Conservation (phyloP, 202 grass and related monocot species). For the Saccharum hybrid region DNA sequence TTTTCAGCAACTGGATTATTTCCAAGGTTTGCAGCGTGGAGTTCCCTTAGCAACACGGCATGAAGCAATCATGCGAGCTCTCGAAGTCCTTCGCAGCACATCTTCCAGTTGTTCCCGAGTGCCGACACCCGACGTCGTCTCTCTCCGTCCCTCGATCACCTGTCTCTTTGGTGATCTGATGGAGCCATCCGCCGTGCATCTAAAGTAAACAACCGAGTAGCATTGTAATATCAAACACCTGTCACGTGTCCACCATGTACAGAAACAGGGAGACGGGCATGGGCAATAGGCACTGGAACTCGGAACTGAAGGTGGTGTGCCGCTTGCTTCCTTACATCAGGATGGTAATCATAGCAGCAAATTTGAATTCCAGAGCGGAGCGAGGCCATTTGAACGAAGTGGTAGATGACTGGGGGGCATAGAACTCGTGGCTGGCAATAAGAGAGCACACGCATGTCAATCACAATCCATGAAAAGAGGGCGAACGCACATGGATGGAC, state of each 20-base stretch:
- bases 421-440: background rate
- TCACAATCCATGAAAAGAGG: slow-evolving; percentile 22
- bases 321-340: background rate
- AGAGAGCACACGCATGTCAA: slow-evolving; percentile 37
- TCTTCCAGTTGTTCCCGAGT: background rate
- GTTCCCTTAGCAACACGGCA: background rate
- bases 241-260: background rate
- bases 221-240: background rate
- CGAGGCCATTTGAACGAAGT: slow-evolving; percentile 9
- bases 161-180: background rate
- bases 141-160: background rate
- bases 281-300: background rate
- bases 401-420: background rate
- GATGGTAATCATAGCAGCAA: background rate
- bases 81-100: too few species aligned
- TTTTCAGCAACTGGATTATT: background rate
- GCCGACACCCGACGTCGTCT: background rate
- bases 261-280: background rate
- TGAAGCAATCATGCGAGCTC: background rate
- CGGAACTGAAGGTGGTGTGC: background rate
- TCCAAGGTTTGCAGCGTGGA: background rate
- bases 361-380: background rate
- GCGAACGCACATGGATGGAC: slow-evolving; percentile 30
- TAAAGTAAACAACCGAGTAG: background rate
- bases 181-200: background rate